phyloP scores from a whole-genome alignment of 2,329 filamentous ascomycete genomes.

The Neopestalotiopsis clavispora region DNA sequence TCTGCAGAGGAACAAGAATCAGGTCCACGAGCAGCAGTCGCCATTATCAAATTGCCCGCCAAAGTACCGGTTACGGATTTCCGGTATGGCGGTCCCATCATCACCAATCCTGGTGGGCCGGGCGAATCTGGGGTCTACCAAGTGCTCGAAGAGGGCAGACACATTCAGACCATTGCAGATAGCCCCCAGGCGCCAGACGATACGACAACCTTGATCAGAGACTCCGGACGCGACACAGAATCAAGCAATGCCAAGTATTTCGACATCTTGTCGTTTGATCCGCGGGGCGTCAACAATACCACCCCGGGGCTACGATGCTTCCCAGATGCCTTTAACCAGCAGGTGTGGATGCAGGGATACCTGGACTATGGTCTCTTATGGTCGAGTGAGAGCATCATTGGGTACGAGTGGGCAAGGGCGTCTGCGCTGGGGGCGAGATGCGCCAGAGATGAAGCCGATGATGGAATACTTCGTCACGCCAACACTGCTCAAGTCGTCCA shows the following conservation, averaged over 20 bases:
- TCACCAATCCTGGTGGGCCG: slow-evolving; percentile 53
- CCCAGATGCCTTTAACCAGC: slow-evolving; percentile 20
- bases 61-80: slow-evolving; percentile 38
- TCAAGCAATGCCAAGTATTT: slow-evolving; percentile 29
- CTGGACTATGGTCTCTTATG: slow-evolving; percentile 18
- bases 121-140: slow-evolving; percentile 46
- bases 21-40: slow-evolving; percentile 32
- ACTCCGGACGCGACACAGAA: neutral
- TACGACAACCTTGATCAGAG: neutral
- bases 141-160: slow-evolving; percentile 35
- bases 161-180: slow-evolving; percentile 43
- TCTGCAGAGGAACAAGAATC: slow-evolving; percentile 39
- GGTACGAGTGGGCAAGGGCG: slow-evolving; percentile 6
- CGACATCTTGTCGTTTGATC: slow-evolving; percentile 49
- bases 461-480: slow-evolving; percentile 36
- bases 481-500: slow-evolving; percentile 51
- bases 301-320: slow-evolving; percentile 46
- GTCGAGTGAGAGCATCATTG: slow-evolving; percentile 1
- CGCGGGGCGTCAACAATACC: slow-evolving; percentile 47
- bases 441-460: slow-evolving; percentile 6
- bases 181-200: slow-evolving; percentile 31
- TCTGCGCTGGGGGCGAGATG: slow-evolving; percentile 7
- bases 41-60: slow-evolving; percentile 51
- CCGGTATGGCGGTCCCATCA: slow-evolving; percentile 49
- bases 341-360: slow-evolving; percentile 7